A percentile compares a stretch with the other conserved stretches of the same genome.
Conservation (phyloP, 441 rosid species). For the Erodium trifolium region DNA sequence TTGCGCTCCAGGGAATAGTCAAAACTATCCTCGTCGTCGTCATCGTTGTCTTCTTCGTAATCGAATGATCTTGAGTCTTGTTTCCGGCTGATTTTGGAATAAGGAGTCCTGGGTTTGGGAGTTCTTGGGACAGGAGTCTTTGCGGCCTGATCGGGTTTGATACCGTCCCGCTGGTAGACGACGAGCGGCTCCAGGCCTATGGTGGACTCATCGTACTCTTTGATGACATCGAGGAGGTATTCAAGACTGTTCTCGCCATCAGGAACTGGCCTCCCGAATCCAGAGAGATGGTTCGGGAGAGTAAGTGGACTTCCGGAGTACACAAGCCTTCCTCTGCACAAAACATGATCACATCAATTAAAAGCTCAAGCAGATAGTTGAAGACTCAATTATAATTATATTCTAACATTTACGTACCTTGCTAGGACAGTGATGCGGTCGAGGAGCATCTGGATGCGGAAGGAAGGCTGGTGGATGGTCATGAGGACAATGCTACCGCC, state of each 20-base stretch:
- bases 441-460: conserved; percentile 55
- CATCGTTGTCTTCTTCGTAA: conserved; percentile 23
- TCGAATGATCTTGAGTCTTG: conserved; percentile 11
- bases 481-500: conserved; percentile 70
- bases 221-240: conserved; percentile 64
- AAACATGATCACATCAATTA: too few relatives aligned
- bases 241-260: conserved; percentile 66
- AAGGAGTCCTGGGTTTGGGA: conserved; percentile 18
- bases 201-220: conserved; percentile 58
- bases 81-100: too few relatives aligned
- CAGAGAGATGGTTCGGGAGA: conserved; percentile 45
- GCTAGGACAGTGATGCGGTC: conserved; percentile 64
- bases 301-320: conserved; percentile 51
- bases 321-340: conserved; percentile 36
- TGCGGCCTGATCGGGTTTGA: conserved; percentile 42
- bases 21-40: conserved; percentile 29
- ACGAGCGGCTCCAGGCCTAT: conserved; percentile 56
- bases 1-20: conserved; percentile 52
- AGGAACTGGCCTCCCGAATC: conserved; percentile 61
- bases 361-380: too few relatives aligned
- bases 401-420: too few relatives aligned
- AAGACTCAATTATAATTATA: too few relatives aligned
- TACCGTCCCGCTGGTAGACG: conserved; percentile 44
- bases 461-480: conserved; percentile 87
- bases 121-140: conserved; percentile 36